phyloP scores from a whole-genome alignment of 2,329 filamentous ascomycete genomes.

The Sporothrix inflata region DNA sequence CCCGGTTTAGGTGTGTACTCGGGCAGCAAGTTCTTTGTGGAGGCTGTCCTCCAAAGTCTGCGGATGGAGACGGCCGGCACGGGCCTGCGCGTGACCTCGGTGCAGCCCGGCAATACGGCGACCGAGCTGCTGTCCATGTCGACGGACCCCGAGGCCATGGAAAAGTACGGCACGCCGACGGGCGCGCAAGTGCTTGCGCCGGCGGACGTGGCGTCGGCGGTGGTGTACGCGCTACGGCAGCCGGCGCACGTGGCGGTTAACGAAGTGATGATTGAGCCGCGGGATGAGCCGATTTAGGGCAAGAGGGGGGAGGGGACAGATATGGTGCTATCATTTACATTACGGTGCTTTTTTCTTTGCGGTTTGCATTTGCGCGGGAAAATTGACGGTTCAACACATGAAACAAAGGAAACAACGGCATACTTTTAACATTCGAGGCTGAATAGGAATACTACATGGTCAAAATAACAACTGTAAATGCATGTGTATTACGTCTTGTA shows the following conservation, averaged over 20 bases:
- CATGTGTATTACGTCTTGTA: conserved; percentile 16
- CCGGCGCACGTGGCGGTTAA: conserved; percentile 78
- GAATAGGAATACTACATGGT: too few relatives aligned
- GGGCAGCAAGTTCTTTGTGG: conserved; percentile 83
- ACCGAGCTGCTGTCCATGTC: conserved; percentile 76
- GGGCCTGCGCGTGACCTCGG: conserved; percentile 71
- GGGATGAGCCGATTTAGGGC: conserved; percentile 70
- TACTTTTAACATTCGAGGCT: not conserved
- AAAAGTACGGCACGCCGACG: conserved; percentile 76
- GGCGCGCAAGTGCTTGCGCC: conserved; percentile 76
- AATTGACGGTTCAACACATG: conserved; percentile 13
- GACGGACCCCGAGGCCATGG: conserved; percentile 73
- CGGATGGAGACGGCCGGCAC: conserved; percentile 75
- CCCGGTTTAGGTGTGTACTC: conserved; percentile 81
- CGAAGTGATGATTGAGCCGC: conserved; percentile 76
- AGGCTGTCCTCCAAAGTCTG: conserved; percentile 75
- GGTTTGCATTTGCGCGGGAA: not conserved
- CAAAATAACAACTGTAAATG: not conserved
- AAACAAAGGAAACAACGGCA: not conserved
- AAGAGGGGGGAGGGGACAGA: not conserved
- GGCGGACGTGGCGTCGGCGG: conserved; percentile 71
- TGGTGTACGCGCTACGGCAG: conserved; percentile 75
- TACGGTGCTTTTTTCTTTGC: not conserved
- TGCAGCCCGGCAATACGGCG: conserved; percentile 77
- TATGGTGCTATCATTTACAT: not conserved